A percentile compares a stretch with the other conserved stretches of the same genome.
Conservation (phyloP, 176 grass and related monocot genomes). For the Pontederia crassipes region DNA sequence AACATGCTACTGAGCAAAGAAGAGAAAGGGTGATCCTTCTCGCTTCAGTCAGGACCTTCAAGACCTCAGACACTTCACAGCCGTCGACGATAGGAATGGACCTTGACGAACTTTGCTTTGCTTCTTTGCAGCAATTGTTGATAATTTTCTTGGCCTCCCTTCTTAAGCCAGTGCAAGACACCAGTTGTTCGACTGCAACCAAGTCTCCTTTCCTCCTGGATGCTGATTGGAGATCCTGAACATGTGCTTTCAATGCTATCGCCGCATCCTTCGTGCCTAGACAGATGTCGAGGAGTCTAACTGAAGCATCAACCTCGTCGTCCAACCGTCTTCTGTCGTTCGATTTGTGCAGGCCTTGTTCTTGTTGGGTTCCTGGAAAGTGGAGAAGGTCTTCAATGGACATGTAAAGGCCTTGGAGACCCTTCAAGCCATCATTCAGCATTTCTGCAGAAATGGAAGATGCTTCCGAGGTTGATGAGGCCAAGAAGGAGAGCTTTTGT, state of each 20-base stretch:
- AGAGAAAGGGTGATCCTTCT: neutral
- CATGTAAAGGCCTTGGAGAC: neutral
- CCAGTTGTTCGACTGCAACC: neutral
- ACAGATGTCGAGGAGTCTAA: constrained; percentile 9
- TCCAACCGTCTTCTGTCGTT: constrained; percentile 4
- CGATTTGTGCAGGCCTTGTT: neutral
- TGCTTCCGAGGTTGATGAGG: neutral
- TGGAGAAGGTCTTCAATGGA: constrained; percentile 15
- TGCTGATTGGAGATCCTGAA: constrained; percentile 1
- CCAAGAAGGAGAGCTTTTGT: neutral
- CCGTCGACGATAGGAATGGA: neutral
- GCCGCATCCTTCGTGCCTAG: constrained; percentile 1
- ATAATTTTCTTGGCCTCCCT: neutral
- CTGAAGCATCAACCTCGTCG: constrained; percentile 9
- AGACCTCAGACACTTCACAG: neutral
- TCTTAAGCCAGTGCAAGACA: neutral
- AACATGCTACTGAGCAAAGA: neutral
- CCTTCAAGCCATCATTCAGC: constrained; percentile 2
- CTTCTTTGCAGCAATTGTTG: constrained; percentile 1
- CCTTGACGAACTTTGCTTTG: neutral
- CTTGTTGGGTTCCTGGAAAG: constrained; percentile 5
- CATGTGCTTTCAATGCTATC: neutral
- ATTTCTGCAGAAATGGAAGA: neutral
- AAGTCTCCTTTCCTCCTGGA: neutral
- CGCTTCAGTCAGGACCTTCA: neutral